Percentiles rank a stretch among this genome's conserved stretches.
Conservation (phyloP, 768 basidiomycete genomes). For the Calocera cornea region DNA sequence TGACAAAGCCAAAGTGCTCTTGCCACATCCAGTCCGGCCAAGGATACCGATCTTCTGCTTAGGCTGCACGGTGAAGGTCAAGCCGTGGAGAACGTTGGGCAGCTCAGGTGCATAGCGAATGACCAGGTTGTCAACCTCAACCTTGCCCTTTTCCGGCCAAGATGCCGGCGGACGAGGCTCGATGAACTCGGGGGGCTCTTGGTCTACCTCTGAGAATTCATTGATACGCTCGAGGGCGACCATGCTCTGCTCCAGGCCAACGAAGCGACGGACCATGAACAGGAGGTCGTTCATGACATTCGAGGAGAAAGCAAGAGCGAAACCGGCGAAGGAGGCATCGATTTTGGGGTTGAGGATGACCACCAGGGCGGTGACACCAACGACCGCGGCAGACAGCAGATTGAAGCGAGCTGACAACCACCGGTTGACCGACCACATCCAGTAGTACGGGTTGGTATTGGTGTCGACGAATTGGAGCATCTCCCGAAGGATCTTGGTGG, state of each 20-base stretch:
- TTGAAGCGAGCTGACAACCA: slow-evolving; percentile 87
- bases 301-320: slow-evolving; percentile 71
- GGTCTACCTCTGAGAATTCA: slow-evolving; percentile 68
- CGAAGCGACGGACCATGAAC: slow-evolving; percentile 56
- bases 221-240: slow-evolving; percentile 81
- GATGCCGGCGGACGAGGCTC: slow-evolving; percentile 68
- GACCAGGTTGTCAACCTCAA: slow-evolving; percentile 59
- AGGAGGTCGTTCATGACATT: slow-evolving; percentile 56
- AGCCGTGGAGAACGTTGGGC: slow-evolving; percentile 63
- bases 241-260: slow-evolving; percentile 85
- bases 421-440: slow-evolving; percentile 79
- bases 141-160: slow-evolving; percentile 54
- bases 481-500: slow-evolving; percentile 71
- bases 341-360: slow-evolving; percentile 56
- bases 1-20: slow-evolving; percentile 42
- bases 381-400: slow-evolving; percentile 52
- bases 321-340: slow-evolving; percentile 70
- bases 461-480: slow-evolving; percentile 75
- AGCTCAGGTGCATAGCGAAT: slow-evolving; percentile 46
- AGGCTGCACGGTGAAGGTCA: slow-evolving; percentile 59
- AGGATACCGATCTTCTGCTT: slow-evolving; percentile 56
- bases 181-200: slow-evolving; percentile 70
- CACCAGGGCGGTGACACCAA: slow-evolving; percentile 58
- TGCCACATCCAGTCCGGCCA: slow-evolving; percentile 27
- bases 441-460: slow-evolving; percentile 66